A percentile compares a stretch with the other conserved stretches of the same genome.
Evolutionary conservation across 169 alveolate species (phyloP).

Genomic region (Theileria parva): DNA sequence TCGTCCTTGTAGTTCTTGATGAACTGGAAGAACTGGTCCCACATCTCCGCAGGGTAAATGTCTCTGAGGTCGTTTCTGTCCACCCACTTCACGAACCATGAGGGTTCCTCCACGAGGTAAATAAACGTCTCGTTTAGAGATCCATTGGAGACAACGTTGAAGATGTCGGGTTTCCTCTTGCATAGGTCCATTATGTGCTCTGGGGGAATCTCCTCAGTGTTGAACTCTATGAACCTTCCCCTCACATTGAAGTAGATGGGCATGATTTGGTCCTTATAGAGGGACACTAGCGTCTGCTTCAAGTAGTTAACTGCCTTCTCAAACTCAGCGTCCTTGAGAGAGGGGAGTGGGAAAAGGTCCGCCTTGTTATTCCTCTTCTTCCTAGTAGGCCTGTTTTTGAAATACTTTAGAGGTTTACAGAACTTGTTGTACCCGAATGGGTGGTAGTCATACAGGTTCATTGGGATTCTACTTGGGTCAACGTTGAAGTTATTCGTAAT

Average conservation of each 20-base stretch:
- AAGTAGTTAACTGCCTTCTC: constrained; percentile 63
- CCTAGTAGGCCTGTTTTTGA: not conserved
- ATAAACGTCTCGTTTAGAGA: constrained; percentile 64
- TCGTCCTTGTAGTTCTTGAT: constrained; percentile 22
- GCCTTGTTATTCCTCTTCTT: constrained; percentile 25
- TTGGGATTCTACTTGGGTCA: constrained; percentile 7
- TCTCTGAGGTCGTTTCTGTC: constrained; percentile 72
- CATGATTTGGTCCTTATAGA: constrained; percentile 73
- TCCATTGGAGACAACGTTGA: constrained; percentile 55
- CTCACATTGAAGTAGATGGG: constrained; percentile 73
- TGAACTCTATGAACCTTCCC: constrained; percentile 73
- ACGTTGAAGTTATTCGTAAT: not conserved
- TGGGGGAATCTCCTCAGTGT: constrained; percentile 62
- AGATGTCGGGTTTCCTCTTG: constrained; percentile 66
- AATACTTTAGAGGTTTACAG: not conserved
- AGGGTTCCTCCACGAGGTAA: constrained; percentile 63
- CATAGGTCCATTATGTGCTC: constrained; percentile 69
- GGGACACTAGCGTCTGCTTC: constrained; percentile 64
- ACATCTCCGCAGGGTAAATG: constrained; percentile 55
- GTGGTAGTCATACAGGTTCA: constrained; percentile 16
- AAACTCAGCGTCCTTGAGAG: constrained; percentile 55
- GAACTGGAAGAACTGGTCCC: constrained; percentile 71
- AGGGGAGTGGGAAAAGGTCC: constrained; percentile 41
- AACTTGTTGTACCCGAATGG: constrained; percentile 7
- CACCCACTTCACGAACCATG: constrained; percentile 60